Percentiles rank a stretch among this genome's conserved stretches.
Conservation (phyloP, 768 basidiomycete species). For the Brasilioporus rufonigricans region DNA sequence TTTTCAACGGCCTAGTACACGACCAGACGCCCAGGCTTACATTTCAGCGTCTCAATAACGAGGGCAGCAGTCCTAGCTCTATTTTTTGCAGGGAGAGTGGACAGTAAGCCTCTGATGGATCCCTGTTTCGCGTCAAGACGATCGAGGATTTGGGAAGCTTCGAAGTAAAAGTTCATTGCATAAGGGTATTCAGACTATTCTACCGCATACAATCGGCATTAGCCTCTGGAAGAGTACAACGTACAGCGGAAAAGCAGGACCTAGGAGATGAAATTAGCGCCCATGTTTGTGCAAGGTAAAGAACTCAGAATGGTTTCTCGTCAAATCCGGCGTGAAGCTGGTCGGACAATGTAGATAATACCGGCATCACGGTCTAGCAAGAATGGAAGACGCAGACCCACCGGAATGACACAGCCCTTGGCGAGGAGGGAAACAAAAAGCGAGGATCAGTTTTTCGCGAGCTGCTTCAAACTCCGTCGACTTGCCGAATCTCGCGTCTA, state of each 20-base stretch:
- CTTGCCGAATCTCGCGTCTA: conserved; percentile 30
- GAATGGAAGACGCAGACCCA: conserved; percentile 17
- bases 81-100: conserved; percentile 67
- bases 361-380: conserved; percentile 48
- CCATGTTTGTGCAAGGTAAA: conserved; percentile 6
- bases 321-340: conserved; percentile 48
- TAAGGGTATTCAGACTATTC: conserved; percentile 23
- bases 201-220: conserved; percentile 27
- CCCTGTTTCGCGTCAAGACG: conserved; percentile 85
- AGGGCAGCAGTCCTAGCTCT: conserved; percentile 80
- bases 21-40: conserved; percentile 44
- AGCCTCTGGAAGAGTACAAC: conserved; percentile 25
- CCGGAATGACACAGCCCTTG: conserved; percentile 2
- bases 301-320: conserved; percentile 38
- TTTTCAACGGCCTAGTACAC: conserved; percentile 6
- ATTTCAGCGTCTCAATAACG: conserved; percentile 94
- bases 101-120: conserved; percentile 85
- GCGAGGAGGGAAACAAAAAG: background rate
- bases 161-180: conserved; percentile 94
- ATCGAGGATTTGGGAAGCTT: conserved; percentile 80
- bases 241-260: conserved; percentile 14
- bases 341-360: conserved; percentile 94
- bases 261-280: conserved; percentile 31
- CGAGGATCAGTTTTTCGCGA: background rate
- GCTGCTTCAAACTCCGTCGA: conserved; percentile 32